A percentile compares a stretch with the other conserved stretches of the same genome.
phyloP scores from a whole-genome alignment of 371 early-diverging fungal genomes.

The Mortierella sp. region DNA sequence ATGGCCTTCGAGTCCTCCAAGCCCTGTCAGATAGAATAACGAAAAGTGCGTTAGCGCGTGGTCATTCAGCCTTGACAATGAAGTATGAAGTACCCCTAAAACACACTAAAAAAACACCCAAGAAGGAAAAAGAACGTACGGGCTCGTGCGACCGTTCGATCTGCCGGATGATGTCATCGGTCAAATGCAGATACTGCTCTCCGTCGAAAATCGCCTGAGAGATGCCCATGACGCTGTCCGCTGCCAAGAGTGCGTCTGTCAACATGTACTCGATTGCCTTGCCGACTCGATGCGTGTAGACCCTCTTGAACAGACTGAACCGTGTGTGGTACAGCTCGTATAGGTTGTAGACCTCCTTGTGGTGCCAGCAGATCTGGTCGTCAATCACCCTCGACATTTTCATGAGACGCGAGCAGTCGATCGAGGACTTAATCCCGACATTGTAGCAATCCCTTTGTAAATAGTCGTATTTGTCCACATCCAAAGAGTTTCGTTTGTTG shows the following conservation, averaged over 20 bases:
- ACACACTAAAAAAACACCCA: background rate
- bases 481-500: conserved; percentile 93
- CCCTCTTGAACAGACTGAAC: conserved; percentile 90
- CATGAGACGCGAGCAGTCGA: conserved; percentile 85
- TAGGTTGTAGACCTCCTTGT: conserved; percentile 83
- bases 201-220: conserved; percentile 77
- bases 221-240: conserved; percentile 82
- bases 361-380: conserved; percentile 90
- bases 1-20: conserved; percentile 77
- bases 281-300: conserved; percentile 92
- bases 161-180: conserved; percentile 87
- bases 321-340: conserved; percentile 95
- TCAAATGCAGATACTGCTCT: conserved; percentile 81
- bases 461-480: conserved; percentile 99
- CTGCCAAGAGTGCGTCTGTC: conserved; percentile 87
- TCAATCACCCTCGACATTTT: conserved; percentile 87
- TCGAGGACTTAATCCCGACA: conserved; percentile 84
- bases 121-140: conserved; percentile 30
- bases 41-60: background rate
- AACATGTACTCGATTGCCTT: conserved; percentile 91
- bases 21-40: conserved; percentile 50
- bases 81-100: background rate
- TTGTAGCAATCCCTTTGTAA: conserved; percentile 92
- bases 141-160: conserved; percentile 80
- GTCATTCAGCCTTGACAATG: background rate